phyloP scores from a whole-genome alignment of 1,139 yeast species.

The Lodderomyces theae region DNA sequence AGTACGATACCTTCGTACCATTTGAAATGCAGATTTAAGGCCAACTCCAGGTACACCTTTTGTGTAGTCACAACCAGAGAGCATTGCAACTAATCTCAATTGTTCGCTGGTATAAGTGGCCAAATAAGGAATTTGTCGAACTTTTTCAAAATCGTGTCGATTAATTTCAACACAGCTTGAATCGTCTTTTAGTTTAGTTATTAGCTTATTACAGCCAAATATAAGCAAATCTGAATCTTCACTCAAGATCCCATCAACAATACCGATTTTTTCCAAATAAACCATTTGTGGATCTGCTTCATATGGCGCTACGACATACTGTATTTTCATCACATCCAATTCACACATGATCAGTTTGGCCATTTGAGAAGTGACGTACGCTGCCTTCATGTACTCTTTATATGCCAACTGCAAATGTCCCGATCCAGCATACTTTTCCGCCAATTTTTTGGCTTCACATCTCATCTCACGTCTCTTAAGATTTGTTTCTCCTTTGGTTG shows the following conservation, averaged over 20 bases:
- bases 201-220: slow-evolving; percentile 75
- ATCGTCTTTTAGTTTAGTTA: slow-evolving; percentile 77
- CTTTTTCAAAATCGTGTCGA: slow-evolving; percentile 48
- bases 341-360: slow-evolving; percentile 81
- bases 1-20: slow-evolving; percentile 51
- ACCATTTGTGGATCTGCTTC: slow-evolving; percentile 99
- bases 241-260: slow-evolving; percentile 82
- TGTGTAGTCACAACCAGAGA: slow-evolving; percentile 96
- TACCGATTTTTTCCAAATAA: slow-evolving; percentile 69
- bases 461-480: slow-evolving; percentile 57
- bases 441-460: slow-evolving; percentile 55
- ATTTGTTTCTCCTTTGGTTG: slow-evolving; percentile 78
- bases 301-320: slow-evolving; percentile 91
- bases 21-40: slow-evolving; percentile 66
- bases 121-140: slow-evolving; percentile 46
- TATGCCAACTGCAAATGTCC: slow-evolving; percentile 63
- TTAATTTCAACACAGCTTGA: slow-evolving; percentile 74
- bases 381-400: slow-evolving; percentile 71
- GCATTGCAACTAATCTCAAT: slow-evolving; percentile 72
- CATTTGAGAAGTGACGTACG: slow-evolving; percentile 88
- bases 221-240: slow-evolving; percentile 93
- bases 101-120: slow-evolving; percentile 52
- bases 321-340: slow-evolving; percentile 56
- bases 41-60: slow-evolving; percentile 84
- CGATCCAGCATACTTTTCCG: slow-evolving; percentile 43